Percentiles rank a stretch among this genome's conserved stretches.
Evolutionary conservation across 225 moss, liverwort and hornwort species (phyloP).

Genomic region (Takakia lepidozioides): DNA sequence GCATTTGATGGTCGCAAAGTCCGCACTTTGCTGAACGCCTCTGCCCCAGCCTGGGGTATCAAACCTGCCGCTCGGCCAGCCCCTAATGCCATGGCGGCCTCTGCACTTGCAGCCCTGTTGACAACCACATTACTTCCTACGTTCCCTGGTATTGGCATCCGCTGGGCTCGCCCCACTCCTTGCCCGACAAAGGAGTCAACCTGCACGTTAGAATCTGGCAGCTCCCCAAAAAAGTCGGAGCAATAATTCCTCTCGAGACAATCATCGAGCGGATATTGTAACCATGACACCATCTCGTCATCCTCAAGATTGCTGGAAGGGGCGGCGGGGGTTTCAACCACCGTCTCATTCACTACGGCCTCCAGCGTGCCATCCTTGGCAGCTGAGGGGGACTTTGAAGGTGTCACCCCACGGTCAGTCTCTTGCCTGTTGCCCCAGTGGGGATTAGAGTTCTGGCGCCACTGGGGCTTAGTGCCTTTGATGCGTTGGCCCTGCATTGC

Average conservation of each 20-base stretch:
- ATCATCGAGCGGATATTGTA: constrained; percentile 82
- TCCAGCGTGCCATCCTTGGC: constrained; percentile 26
- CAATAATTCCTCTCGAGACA: constrained; percentile 52
- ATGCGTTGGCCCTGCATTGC: constrained; percentile 50
- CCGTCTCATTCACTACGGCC: constrained; percentile 37
- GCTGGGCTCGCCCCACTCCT: constrained; percentile 18
- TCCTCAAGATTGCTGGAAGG: constrained; percentile 16
- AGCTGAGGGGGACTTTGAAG: constrained; percentile 21
- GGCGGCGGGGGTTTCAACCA: constrained; percentile 22
- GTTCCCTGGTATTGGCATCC: constrained; percentile 19
- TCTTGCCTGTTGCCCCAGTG: constrained; percentile 40
- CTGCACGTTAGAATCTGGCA: constrained; percentile 37
- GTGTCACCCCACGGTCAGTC: constrained; percentile 53
- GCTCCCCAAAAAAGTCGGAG: constrained; percentile 72
- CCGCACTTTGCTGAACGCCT: constrained; percentile 68
- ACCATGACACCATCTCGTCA: constrained; percentile 79
- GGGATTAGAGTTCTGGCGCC: constrained; percentile 35
- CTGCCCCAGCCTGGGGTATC: constrained; percentile 61
- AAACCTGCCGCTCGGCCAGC: constrained; percentile 83
- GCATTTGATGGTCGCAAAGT: constrained; percentile 31
- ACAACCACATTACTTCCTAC: constrained; percentile 17
- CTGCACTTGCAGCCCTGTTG: constrained; percentile 41
- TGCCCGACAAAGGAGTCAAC: constrained; percentile 37
- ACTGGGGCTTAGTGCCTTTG: constrained; percentile 34
- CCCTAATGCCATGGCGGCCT: constrained; percentile 71